Conservation (phyloP, 2,329 filamentous ascomycete species). For the Trichoderma semiorbis region DNA sequence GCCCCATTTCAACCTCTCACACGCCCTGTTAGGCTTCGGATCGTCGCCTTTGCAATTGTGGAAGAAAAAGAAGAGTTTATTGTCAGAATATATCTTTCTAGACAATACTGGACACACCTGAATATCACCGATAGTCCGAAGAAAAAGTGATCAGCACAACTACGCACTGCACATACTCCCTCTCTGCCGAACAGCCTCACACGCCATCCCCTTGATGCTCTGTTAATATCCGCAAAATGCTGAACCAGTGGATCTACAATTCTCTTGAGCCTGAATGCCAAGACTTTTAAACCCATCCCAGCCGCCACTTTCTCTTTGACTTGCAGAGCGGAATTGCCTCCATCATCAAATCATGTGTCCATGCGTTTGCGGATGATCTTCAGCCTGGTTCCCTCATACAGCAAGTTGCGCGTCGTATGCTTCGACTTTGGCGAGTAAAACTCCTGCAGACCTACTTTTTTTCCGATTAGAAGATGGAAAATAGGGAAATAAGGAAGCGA, state of each 20-base stretch:
- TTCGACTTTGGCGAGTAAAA: background rate
- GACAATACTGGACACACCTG: background rate
- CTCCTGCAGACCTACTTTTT: background rate
- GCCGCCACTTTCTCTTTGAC: background rate
- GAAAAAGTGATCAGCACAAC: background rate
- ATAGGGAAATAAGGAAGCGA: background rate
- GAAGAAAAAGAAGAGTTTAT: background rate
- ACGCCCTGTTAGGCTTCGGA: background rate
- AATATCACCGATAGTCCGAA: background rate
- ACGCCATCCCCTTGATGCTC: background rate
- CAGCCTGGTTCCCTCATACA: background rate
- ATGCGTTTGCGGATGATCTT: background rate
- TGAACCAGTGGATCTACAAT: background rate
- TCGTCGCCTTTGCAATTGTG: background rate
- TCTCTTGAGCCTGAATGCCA: background rate
- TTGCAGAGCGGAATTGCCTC: background rate
- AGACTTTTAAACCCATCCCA: background rate
- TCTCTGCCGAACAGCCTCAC: background rate
- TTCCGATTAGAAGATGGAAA: background rate
- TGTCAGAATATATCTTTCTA: background rate
- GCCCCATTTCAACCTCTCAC: background rate
- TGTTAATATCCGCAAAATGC: background rate
- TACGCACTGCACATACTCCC: background rate
- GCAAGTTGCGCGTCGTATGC: background rate
- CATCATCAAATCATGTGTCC: background rate